A percentile compares a stretch with the other conserved stretches of the same genome.
These are phyloP conservation scores for Claviceps sp. DNA, from an alignment of 2,329 filamentous ascomycete genomes.

Conservation along the genomic window DNA sequence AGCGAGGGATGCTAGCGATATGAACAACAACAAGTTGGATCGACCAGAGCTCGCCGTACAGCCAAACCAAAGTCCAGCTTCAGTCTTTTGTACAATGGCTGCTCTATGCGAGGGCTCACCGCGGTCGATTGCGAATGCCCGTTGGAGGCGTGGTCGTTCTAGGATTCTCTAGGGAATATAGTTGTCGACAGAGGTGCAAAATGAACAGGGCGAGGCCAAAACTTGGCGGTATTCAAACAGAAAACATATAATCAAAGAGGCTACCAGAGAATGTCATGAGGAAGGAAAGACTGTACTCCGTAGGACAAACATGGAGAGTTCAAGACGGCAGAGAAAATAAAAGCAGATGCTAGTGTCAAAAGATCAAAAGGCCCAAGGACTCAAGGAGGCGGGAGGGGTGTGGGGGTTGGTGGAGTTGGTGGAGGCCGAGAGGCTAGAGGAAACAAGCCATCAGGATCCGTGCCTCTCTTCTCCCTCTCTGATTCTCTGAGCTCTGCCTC, in stretches of 20 bases:
- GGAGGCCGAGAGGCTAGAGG: neutral
- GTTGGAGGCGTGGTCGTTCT: neutral
- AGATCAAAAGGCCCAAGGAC: neutral
- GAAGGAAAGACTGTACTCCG: neutral
- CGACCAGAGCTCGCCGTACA: neutral
- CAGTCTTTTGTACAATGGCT: neutral
- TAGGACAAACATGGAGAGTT: neutral
- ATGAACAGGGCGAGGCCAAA: neutral
- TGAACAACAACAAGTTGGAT: neutral
- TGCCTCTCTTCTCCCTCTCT: too few relatives aligned
- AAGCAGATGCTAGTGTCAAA: conserved; percentile 1
- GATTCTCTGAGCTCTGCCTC: neutral
- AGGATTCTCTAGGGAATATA: neutral
- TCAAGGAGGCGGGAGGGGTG: neutral
- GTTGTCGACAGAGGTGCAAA: too few relatives aligned
- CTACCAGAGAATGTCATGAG: conserved; percentile 1
- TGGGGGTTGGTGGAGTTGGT: conserved; percentile 2
- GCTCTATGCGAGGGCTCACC: neutral
- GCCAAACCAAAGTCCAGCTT: conserved; percentile 6
- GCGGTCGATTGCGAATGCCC: neutral
- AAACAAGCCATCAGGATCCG: too few relatives aligned
- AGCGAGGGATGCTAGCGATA: neutral
- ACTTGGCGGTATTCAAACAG: neutral
- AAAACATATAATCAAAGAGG: neutral
- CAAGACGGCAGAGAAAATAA: neutral